These are phyloP conservation scores for Fusarium sulawesiense DNA, from an alignment of 2,329 filamentous ascomycete genomes.

Conservation along the genomic window DNA sequence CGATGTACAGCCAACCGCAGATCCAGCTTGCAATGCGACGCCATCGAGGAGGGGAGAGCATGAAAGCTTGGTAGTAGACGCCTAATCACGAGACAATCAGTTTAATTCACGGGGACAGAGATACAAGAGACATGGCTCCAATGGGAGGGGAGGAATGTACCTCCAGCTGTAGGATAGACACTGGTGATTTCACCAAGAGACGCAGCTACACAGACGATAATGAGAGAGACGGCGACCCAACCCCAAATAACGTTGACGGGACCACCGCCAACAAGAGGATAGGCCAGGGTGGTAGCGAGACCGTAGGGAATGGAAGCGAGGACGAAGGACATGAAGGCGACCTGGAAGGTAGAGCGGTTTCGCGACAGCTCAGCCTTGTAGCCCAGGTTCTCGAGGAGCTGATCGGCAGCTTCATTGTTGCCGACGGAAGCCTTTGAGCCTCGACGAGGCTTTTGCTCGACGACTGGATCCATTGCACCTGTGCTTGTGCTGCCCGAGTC, in stretches of 20 bases:
- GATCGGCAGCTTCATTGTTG: conserved; percentile 63
- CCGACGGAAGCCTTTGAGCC: conserved; percentile 41
- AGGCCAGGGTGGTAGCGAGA: conserved; percentile 75
- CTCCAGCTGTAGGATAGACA: conserved; percentile 80
- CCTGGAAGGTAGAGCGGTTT: conserved; percentile 74
- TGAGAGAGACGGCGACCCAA: conserved; percentile 74
- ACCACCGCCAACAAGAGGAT: conserved; percentile 74
- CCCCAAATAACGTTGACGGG: conserved; percentile 79
- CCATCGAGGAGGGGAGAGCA: conserved; percentile 72
- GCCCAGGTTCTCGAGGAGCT: conserved; percentile 71
- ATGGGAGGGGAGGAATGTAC: too few relatives aligned
- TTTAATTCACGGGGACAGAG: neutral
- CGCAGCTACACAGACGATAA: conserved; percentile 76
- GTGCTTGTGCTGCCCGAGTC: conserved; percentile 37
- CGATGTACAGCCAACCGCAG: conserved; percentile 80
- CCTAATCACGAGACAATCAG: conserved; percentile 44
- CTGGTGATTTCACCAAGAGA: conserved; percentile 80
- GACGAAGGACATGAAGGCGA: conserved; percentile 82
- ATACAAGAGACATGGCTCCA: too few relatives aligned
- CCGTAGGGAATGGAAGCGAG: conserved; percentile 81
- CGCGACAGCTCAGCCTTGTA: conserved; percentile 74
- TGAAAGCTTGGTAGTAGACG: conserved; percentile 83
- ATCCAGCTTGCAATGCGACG: conserved; percentile 75
- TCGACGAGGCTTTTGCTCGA: conserved; percentile 45
- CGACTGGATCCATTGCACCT: conserved; percentile 34